Conservation (phyloP, 352 stramenopile genomes). For the Blastocystis sp. region DNA sequence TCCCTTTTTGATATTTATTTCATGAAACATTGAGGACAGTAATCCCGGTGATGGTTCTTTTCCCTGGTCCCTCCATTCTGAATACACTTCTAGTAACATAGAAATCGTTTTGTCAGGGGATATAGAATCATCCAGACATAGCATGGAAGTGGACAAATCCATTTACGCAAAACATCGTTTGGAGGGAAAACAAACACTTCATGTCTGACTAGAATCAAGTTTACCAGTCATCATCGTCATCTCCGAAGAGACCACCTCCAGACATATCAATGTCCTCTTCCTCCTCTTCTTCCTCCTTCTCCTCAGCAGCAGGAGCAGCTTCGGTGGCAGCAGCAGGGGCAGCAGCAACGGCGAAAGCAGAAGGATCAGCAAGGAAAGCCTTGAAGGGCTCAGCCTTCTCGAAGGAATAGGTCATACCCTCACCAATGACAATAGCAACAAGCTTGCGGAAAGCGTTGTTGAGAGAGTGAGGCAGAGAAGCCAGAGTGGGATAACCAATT, state of each 20-base stretch:
- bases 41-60: not conserved
- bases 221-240: slow-evolving; percentile 69
- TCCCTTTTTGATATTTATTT: not conserved
- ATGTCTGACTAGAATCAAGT: not conserved
- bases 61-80: not conserved
- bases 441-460: slow-evolving; percentile 97
- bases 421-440: slow-evolving; percentile 88
- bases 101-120: not conserved
- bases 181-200: slow-evolving; percentile 34
- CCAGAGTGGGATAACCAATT: slow-evolving; percentile 91
- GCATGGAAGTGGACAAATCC: not conserved
- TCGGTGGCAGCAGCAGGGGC: slow-evolving; percentile 68
- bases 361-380: slow-evolving; percentile 88
- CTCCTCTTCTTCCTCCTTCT: slow-evolving; percentile 71
- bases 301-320: slow-evolving; percentile 69
- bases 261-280: slow-evolving; percentile 71
- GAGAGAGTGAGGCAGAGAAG: slow-evolving; percentile 95
- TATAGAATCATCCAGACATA: not conserved
- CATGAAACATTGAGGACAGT: not conserved
- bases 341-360: slow-evolving; percentile 84
- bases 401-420: slow-evolving; percentile 91
- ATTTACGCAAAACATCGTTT: not conserved
- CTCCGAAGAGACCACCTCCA: slow-evolving; percentile 71
- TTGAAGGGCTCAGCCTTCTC: slow-evolving; percentile 93
- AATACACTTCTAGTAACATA: not conserved